phyloP scores from a whole-genome alignment of 108 stramenopile genomes.

The Skeletonema marinoi region DNA sequence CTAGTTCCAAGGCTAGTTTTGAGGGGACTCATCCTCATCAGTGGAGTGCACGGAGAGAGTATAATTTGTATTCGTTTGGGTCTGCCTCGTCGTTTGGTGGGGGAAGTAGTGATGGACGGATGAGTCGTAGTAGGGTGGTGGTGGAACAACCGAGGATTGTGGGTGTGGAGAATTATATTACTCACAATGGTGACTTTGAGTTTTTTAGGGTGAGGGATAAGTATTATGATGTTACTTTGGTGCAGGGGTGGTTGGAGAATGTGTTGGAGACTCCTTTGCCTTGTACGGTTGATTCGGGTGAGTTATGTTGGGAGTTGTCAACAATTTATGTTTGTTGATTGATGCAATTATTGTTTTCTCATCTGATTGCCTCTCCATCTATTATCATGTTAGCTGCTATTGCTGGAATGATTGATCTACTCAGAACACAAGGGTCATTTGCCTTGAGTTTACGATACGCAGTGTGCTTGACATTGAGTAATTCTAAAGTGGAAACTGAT shows the following conservation, averaged over 20 bases:
- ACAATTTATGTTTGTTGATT: neutral
- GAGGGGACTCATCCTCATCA: slow-evolving; percentile 84
- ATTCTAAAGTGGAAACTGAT: slow-evolving; percentile 38
- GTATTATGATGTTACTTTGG: slow-evolving; percentile 63
- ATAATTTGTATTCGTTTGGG: slow-evolving; percentile 15
- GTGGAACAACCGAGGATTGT: neutral
- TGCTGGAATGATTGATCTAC: slow-evolving; percentile 77
- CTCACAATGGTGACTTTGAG: slow-evolving; percentile 91
- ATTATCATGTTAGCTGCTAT: slow-evolving; percentile 42
- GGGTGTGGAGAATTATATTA: slow-evolving; percentile 69
- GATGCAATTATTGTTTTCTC: neutral
- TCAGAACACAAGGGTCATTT: slow-evolving; percentile 75
- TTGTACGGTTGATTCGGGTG: slow-evolving; percentile 60
- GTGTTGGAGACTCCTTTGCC: slow-evolving; percentile 57
- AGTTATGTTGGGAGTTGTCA: neutral
- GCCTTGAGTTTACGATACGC: slow-evolving; percentile 70
- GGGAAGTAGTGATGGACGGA: neutral
- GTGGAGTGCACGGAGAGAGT: slow-evolving; percentile 57
- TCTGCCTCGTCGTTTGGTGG: neutral
- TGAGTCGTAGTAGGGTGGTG: neutral
- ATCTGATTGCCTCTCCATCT: neutral
- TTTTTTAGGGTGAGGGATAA: slow-evolving; percentile 69
- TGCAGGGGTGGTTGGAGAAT: slow-evolving; percentile 71
- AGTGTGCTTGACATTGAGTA: slow-evolving; percentile 46
- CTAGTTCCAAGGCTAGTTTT: slow-evolving; percentile 67